phyloP scores from a whole-genome alignment of 2,329 filamentous ascomycete genomes.

The Diaporthe vaccinii region DNA sequence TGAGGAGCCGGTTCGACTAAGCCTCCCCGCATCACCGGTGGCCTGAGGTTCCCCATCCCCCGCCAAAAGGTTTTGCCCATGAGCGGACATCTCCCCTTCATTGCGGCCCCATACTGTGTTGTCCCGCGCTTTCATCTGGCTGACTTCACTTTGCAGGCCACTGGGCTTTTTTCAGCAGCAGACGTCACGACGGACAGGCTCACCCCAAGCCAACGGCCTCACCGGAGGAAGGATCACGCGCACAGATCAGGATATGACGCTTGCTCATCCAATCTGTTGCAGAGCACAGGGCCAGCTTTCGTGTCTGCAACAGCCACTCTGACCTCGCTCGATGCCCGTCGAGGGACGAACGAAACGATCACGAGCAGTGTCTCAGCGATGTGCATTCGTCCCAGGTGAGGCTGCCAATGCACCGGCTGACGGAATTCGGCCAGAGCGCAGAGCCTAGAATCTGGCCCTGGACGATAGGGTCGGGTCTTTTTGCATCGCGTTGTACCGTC shows the following conservation, averaged over 20 bases:
- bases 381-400: not conserved
- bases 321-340: not conserved
- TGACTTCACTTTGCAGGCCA: slow-evolving; percentile 31
- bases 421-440: not conserved
- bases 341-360: not conserved
- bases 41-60: slow-evolving; percentile 30
- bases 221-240: slow-evolving; percentile 14
- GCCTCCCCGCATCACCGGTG: slow-evolving; percentile 32
- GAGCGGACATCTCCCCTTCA: not conserved
- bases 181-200: slow-evolving; percentile 35
- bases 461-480: not conserved
- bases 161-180: slow-evolving; percentile 19
- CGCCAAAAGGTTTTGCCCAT: not conserved
- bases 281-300: not conserved
- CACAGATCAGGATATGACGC: slow-evolving; percentile 29
- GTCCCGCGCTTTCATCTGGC: not conserved
- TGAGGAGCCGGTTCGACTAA: slow-evolving; percentile 1
- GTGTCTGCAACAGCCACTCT: slow-evolving; percentile 2
- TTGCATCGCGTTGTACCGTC: slow-evolving; percentile 7
- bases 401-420: not conserved
- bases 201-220: slow-evolving; percentile 34
- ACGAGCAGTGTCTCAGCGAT: not conserved
- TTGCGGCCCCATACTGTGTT: not conserved
- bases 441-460: not conserved
- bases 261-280: slow-evolving; percentile 28